phyloP scores from a whole-genome alignment of 495 filamentous ascomycete species.

The Sphaerosporella brunnea region DNA sequence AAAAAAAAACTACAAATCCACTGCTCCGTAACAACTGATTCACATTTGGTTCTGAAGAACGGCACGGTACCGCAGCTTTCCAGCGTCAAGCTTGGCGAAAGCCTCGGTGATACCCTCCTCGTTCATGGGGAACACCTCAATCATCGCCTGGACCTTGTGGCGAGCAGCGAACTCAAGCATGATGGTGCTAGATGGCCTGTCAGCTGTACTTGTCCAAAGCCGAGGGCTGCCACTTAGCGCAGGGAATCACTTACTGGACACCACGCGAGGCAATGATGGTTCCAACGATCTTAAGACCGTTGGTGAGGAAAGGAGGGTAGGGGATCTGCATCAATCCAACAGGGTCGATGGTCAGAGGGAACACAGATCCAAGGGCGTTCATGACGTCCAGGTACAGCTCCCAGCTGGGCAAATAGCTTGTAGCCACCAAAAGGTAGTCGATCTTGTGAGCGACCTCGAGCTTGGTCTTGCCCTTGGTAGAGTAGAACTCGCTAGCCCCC shows the following conservation, averaged over 20 bases:
- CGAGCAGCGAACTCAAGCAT: slow-evolving; percentile 43
- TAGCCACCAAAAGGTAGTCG: slow-evolving; percentile 35
- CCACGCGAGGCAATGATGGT: slow-evolving; percentile 34
- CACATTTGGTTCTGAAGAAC: slow-evolving; percentile 24
- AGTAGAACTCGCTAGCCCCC: slow-evolving; percentile 41
- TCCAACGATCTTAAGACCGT: slow-evolving; percentile 38
- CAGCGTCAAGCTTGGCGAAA: slow-evolving; percentile 35
- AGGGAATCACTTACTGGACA: slow-evolving; percentile 13
- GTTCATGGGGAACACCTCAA: slow-evolving; percentile 40
- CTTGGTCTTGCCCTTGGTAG: slow-evolving; percentile 30
- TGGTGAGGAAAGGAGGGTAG: slow-evolving; percentile 32
- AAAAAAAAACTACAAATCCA: neutral
- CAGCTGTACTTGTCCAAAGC: neutral
- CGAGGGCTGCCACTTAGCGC: too few species aligned
- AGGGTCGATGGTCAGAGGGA: slow-evolving; percentile 36
- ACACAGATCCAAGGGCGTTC: slow-evolving; percentile 33
- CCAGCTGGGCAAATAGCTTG: slow-evolving; percentile 32
- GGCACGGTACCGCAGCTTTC: slow-evolving; percentile 43
- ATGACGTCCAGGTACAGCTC: slow-evolving; percentile 28
- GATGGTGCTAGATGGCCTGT: slow-evolving; percentile 27
- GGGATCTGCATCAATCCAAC: slow-evolving; percentile 36
- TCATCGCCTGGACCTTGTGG: slow-evolving; percentile 39
- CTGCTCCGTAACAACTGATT: neutral
- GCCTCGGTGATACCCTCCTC: slow-evolving; percentile 36
- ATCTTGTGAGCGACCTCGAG: slow-evolving; percentile 27